phyloP scores from a whole-genome alignment of 2,329 filamentous ascomycete genomes.

The Fusarium subglutinans region DNA sequence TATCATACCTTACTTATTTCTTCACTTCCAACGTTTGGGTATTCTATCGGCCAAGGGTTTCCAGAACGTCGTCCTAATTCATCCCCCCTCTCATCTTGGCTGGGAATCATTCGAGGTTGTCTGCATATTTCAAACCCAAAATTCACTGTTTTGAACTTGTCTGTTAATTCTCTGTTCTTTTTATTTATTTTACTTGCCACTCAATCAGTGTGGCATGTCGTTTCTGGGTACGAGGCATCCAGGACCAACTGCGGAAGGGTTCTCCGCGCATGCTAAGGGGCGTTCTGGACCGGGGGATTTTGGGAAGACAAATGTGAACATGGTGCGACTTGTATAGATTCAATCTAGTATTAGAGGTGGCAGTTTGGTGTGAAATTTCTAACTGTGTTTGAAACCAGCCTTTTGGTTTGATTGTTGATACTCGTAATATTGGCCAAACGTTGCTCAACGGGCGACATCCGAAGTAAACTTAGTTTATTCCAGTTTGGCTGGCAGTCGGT shows the following conservation, averaged over 20 bases:
- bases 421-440: not conserved
- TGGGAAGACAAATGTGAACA: constrained; percentile 45
- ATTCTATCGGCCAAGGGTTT: constrained; percentile 37
- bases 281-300: constrained; percentile 42
- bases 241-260: constrained; percentile 39
- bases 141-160: constrained; percentile 11
- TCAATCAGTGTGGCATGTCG: constrained; percentile 40
- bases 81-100: constrained; percentile 24
- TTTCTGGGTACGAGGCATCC: constrained; percentile 45
- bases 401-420: not conserved
- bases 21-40: constrained; percentile 41
- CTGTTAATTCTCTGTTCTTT: constrained; percentile 30
- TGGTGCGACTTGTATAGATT: constrained; percentile 45
- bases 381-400: constrained; percentile 35
- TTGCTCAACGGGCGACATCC: not conserved
- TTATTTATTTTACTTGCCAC: constrained; percentile 15
- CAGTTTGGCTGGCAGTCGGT: not conserved
- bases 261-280: constrained; percentile 44
- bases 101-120: constrained; percentile 31
- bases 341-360: constrained; percentile 45
- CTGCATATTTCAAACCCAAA: constrained; percentile 32
- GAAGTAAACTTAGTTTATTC: not conserved
- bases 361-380: constrained; percentile 42
- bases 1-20: constrained; percentile 32
- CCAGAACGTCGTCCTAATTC: constrained; percentile 39